Percentiles rank a stretch among this genome's conserved stretches.
phyloP scores from a whole-genome alignment of 2,329 filamentous ascomycete species.

The Curvularia sp. region DNA sequence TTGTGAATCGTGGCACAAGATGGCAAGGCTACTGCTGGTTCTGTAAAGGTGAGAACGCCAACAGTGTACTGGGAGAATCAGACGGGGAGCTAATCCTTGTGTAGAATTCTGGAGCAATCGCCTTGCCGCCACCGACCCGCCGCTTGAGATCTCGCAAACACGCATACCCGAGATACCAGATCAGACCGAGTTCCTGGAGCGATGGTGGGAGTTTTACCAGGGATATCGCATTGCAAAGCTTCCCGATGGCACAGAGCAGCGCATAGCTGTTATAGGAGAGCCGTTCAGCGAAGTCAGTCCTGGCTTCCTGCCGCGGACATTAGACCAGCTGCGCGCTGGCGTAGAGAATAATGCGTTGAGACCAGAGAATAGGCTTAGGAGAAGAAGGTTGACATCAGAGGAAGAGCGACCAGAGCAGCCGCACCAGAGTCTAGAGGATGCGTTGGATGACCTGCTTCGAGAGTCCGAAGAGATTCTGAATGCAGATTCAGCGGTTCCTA shows the following conservation, averaged over 20 bases:
- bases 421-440: constrained; percentile 45
- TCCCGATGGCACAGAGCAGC: constrained; percentile 55
- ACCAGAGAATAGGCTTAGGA: constrained; percentile 40
- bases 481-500: constrained; percentile 1
- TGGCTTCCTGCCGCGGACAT: constrained; percentile 56
- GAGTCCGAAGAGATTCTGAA: constrained; percentile 35
- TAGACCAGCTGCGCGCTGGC: constrained; percentile 54
- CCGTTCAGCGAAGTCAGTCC: constrained; percentile 56
- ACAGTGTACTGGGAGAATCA: too few species aligned
- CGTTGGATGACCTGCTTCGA: constrained; percentile 44
- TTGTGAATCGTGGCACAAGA: constrained; percentile 56
- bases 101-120: constrained; percentile 59
- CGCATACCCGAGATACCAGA: constrained; percentile 57
- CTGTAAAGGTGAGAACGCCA: constrained; percentile 51
- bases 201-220: constrained; percentile 60
- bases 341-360: constrained; percentile 39
- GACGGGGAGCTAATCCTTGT: constrained; percentile 11
- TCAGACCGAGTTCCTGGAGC: constrained; percentile 55
- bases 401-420: constrained; percentile 32
- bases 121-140: constrained; percentile 52
- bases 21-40: constrained; percentile 63
- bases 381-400: constrained; percentile 33
- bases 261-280: constrained; percentile 58
- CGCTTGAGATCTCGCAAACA: constrained; percentile 54
- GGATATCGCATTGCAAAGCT: constrained; percentile 53